Evolutionary conservation across 2,329 filamentous ascomycete genomes (phyloP).

Genomic region (Stenocarpella maydis): DNA sequence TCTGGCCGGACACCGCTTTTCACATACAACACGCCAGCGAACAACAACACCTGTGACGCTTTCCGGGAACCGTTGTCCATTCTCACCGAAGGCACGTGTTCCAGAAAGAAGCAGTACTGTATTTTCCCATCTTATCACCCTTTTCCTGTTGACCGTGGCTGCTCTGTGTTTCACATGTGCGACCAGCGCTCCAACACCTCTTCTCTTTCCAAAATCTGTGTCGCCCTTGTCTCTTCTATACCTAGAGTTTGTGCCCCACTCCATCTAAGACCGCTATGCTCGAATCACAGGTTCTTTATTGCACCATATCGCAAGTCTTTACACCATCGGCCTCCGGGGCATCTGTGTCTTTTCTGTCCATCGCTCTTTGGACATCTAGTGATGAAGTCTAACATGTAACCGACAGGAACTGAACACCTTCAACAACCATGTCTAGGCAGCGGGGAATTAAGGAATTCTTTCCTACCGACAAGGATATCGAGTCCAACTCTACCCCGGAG

Average conservation of each 20-base stretch:
- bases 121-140: background rate
- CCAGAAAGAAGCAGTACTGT: too few species aligned
- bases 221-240: too few species aligned
- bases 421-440: constrained; percentile 2
- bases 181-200: background rate
- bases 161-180: background rate
- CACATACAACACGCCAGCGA: too few species aligned
- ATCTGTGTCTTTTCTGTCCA: too few species aligned
- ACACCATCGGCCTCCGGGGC: background rate
- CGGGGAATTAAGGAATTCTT: background rate
- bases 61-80: too few species aligned
- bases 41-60: too few species aligned
- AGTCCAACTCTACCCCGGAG: background rate
- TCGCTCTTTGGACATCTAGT: too few species aligned
- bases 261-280: background rate
- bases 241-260: background rate
- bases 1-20: too few species aligned
- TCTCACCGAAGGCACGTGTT: too few species aligned
- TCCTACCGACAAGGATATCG: background rate
- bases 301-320: too few species aligned
- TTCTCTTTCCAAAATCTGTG: too few species aligned
- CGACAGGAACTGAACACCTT: background rate
- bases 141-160: background rate
- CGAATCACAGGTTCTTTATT: background rate
- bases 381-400: background rate